Percentiles rank a stretch among this genome's conserved stretches.
phyloP scores from a whole-genome alignment of 2,329 filamentous ascomycete genomes.

The Aspergillus fructus region DNA sequence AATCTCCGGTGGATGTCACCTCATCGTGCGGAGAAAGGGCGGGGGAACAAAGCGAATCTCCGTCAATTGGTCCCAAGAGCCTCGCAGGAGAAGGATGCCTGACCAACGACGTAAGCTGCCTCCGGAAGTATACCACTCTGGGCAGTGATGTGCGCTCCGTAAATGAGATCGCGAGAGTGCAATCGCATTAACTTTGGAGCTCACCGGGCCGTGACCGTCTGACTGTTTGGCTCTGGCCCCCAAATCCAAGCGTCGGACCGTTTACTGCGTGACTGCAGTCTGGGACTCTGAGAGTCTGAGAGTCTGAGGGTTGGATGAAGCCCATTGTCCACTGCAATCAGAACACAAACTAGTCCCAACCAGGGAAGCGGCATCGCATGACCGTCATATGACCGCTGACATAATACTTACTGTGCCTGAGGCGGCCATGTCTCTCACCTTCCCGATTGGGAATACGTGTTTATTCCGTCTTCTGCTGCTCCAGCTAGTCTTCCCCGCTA shows the following conservation, averaged over 20 bases:
- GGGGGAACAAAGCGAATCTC: constrained; percentile 16
- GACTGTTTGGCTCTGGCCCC: no score
- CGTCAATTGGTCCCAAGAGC: constrained; percentile 20
- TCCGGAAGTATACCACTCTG: not conserved
- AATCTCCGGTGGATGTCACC: constrained; percentile 10
- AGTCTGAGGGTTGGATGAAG: no score
- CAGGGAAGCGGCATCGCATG: not conserved
- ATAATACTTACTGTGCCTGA: constrained; percentile 14
- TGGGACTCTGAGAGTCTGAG: no score
- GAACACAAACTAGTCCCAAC: not conserved
- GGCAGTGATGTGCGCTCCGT: not conserved
- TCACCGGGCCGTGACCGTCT: no score
- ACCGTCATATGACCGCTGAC: constrained; percentile 2
- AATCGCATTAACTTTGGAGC: no score
- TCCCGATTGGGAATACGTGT: constrained; percentile 39
- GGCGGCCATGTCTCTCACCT: constrained; percentile 15
- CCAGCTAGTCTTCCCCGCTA: not conserved
- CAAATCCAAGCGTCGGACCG: no score
- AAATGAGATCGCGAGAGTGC: not conserved
- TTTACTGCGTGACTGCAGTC: no score
- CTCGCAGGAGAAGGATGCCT: constrained; percentile 9
- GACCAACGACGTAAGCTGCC: constrained; percentile 20
- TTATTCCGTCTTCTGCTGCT: constrained; percentile 23
- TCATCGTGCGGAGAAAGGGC: constrained; percentile 18
- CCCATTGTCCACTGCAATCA: no score